phyloP scores from a whole-genome alignment of 1,284 basidiomycete genomes.

The Pseudozyma sp. region DNA sequence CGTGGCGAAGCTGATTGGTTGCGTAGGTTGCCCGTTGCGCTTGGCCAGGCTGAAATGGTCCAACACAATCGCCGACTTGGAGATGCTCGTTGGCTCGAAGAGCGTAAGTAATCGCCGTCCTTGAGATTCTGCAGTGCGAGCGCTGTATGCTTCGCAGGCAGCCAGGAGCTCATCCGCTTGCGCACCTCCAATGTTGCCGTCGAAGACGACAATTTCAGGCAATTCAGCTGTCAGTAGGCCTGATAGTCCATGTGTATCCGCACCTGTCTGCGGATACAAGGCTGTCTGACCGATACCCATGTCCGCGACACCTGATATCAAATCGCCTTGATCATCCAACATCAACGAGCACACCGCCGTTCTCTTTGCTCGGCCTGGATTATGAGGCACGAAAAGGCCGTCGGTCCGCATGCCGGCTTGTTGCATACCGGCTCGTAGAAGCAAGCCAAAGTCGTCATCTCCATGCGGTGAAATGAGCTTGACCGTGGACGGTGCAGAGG shows the following conservation, averaged over 20 bases:
- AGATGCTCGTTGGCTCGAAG: slow-evolving; percentile 46
- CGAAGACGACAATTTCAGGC: slow-evolving; percentile 32
- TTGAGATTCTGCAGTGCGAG: slow-evolving; percentile 64
- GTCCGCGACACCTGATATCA: slow-evolving; percentile 88
- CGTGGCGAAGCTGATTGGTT: slow-evolving; percentile 37
- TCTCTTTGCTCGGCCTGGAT: slow-evolving; percentile 61
- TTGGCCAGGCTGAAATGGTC: slow-evolving; percentile 11
- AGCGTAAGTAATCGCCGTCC: slow-evolving; percentile 12
- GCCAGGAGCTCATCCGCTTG: slow-evolving; percentile 50
- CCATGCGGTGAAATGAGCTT: slow-evolving; percentile 71
- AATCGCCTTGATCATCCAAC: slow-evolving; percentile 78
- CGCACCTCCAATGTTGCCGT: slow-evolving; percentile 44
- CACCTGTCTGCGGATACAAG: slow-evolving; percentile 1
- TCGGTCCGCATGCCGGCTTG: slow-evolving; percentile 82
- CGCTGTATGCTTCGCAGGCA: slow-evolving; percentile 32
- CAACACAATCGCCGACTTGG: slow-evolving; percentile 28
- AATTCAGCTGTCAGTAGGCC: slow-evolving; percentile 2
- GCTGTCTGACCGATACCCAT: slow-evolving; percentile 73
- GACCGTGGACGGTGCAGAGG: slow-evolving; percentile 25
- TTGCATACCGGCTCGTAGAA: slow-evolving; percentile 75
- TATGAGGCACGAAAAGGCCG: slow-evolving; percentile 74
- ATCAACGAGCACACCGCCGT: slow-evolving; percentile 88
- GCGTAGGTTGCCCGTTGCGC: neutral
- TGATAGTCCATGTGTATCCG: neutral
- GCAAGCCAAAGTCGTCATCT: slow-evolving; percentile 63